These are phyloP conservation scores for Malus asiatica DNA, from an alignment of 306 rosid genomes.

Conservation along the genomic window DNA sequence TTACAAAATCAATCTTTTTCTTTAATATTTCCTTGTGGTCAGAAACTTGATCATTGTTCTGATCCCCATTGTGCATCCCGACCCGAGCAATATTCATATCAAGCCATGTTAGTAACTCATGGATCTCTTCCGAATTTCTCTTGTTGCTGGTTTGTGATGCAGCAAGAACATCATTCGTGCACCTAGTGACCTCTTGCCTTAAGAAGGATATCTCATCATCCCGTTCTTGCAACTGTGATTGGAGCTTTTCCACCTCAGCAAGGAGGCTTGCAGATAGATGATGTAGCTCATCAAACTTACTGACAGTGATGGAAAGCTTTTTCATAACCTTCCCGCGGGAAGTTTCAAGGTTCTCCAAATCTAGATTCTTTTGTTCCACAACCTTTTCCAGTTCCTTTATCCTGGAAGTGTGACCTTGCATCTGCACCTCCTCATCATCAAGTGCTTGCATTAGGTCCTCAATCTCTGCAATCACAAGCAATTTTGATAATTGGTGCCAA, in stretches of 20 bases:
- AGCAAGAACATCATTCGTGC: constrained; percentile 83
- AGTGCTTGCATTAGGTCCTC: constrained; percentile 89
- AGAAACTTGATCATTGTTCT: constrained; percentile 33
- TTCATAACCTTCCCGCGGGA: constrained; percentile 76
- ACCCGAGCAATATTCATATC: constrained; percentile 42
- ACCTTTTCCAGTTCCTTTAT: constrained; percentile 56
- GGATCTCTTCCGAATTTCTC: constrained; percentile 49
- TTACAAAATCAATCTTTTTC: constrained; percentile 46
- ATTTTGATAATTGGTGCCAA: constrained; percentile 8
- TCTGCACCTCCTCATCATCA: constrained; percentile 89
- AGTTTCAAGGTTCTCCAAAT: constrained; percentile 61
- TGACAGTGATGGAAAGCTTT: constrained; percentile 75
- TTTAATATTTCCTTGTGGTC: constrained; percentile 66
- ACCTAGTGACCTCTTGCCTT: constrained; percentile 95
- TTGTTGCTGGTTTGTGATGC: constrained; percentile 69
- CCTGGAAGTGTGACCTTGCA: constrained; percentile 65
- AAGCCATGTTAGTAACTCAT: constrained; percentile 70
- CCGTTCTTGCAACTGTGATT: constrained; percentile 89
- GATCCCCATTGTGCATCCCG: constrained; percentile 42
- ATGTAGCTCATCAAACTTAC: constrained; percentile 95
- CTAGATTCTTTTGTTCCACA: constrained; percentile 59
- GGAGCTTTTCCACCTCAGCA: constrained; percentile 85
- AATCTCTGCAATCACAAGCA: constrained; percentile 59
- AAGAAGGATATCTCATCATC: constrained; percentile 90
- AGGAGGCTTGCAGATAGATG: constrained; percentile 77